These are phyloP conservation scores for Plenodomus biglobosus DNA, from an alignment of 2,329 filamentous ascomycete genomes.

Conservation along the genomic window DNA sequence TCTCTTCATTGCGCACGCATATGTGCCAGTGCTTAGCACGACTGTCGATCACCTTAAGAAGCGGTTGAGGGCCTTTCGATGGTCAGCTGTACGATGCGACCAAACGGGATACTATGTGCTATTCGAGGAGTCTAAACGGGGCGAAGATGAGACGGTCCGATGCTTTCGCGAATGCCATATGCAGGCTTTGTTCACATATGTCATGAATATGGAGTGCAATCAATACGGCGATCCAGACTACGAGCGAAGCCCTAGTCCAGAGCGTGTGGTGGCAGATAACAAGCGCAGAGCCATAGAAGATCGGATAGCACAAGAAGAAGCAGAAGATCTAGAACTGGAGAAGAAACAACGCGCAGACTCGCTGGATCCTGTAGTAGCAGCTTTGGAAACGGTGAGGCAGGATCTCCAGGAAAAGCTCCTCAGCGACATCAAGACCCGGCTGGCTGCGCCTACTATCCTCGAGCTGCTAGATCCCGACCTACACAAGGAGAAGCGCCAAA, in stretches of 20 bases:
- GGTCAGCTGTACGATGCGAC: slow-evolving; percentile 81
- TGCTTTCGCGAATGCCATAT: slow-evolving; percentile 79
- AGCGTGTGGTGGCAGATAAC: slow-evolving; percentile 51
- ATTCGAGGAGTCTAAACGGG: slow-evolving; percentile 77
- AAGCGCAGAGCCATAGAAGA: slow-evolving; percentile 67
- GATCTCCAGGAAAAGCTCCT: slow-evolving; percentile 87
- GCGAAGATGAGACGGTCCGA: slow-evolving; percentile 76
- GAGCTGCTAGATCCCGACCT: slow-evolving; percentile 80
- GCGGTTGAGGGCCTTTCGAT: slow-evolving; percentile 77
- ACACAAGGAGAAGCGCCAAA: slow-evolving; percentile 76
- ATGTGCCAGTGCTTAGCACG: slow-evolving; percentile 81
- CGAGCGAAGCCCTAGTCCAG: slow-evolving; percentile 56
- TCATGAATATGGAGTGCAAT: slow-evolving; percentile 86
- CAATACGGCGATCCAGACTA: slow-evolving; percentile 67
- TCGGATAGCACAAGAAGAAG: slow-evolving; percentile 69
- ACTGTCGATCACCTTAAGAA: slow-evolving; percentile 91
- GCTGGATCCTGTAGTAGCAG: slow-evolving; percentile 86
- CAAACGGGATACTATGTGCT: slow-evolving; percentile 85
- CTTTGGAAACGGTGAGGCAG: slow-evolving; percentile 72
- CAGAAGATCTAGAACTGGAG: slow-evolving; percentile 83
- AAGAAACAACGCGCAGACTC: slow-evolving; percentile 84
- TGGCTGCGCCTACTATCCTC: slow-evolving; percentile 78
- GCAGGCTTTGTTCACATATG: slow-evolving; percentile 85
- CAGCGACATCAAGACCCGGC: slow-evolving; percentile 82
- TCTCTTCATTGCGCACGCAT: slow-evolving; percentile 83